Base-by-base conservation (phyloP, 805 yeast species). In the Kodamaea restingae region DNA sequence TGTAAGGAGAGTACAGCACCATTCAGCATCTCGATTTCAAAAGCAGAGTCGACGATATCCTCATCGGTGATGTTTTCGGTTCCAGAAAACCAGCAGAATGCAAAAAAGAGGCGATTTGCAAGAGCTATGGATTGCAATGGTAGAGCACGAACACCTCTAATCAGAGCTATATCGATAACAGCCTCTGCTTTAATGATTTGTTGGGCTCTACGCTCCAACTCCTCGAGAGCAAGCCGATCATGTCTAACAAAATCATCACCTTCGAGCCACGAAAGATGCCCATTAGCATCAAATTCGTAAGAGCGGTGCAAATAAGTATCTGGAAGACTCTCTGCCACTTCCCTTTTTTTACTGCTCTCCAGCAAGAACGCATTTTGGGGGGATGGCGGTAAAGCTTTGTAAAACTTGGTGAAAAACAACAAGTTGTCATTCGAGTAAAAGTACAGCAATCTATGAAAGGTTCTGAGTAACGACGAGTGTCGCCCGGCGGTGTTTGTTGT, bases 261-360 rank as follows among this genome's bases (percentile, higher is more conserved):
- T 3, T 61, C 63, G 7, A 87, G 56, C 96, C 96, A 88, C 2
- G 53, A 50, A 2, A 88, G 68, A 45, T 82, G 83, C 1, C 67
- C 70, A 22, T 65, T 48, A 2, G 55, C 61, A 43, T 77, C 75
- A 4, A 80, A 35, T 3, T 71, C 71, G 52, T 62, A 88, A 0
- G 88, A 82, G 12, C 76, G 68, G 31, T 76, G 70, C 25, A 66
- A 65, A 47, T 68, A 76, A 1, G 68, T 45, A 2, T 45, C 45
- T 0, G 78, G 40, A 12, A 33, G 26, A 15, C 12, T 28, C 12
- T 22, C 11, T 7, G 25, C 15, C 2, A 18, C 25, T 6, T 25
- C 26, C 3, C 12, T 10, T 5, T 27, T 4, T n/a, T 32, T 18
- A 3, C 32, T 32, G n/a, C 18, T 18, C n/a, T 46, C n/a, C 36